Base-by-base conservation (phyloP, 345 rosid genomes). In the Hypericum perforatum region DNA sequence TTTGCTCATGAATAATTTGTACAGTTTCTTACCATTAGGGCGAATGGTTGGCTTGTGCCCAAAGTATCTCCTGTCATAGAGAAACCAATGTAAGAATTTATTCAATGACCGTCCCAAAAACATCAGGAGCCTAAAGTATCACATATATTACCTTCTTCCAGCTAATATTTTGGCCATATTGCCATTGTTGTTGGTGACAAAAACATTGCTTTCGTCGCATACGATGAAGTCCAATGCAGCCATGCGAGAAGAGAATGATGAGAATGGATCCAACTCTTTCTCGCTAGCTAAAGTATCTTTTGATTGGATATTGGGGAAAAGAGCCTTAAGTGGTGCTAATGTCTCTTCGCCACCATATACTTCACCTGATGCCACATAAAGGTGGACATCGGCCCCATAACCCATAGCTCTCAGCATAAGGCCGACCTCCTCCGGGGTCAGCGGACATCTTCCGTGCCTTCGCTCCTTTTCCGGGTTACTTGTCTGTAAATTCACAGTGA, bases 111-210 rank as follows among this genome's bases (percentile, higher is more conserved):
- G 49, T 37, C 14, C 14, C 11, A 49, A 2, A 43, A 3, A 5
- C 13, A 10, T 22, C 32, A 22, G 32, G 32, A 22, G 32, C 32
- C 4, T 22, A 22, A 22, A 22, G 32, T 22, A 22, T 22, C 32
- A 42, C 10, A 45, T 7, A 37, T 37, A 42, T 3, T 75, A 82
- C 97, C 97, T 79, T 72, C 95, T 66, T 63, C 98, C 98, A 56
- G 98, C 95, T 70, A 91, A 72, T 36, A 91, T 91, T 66, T 77
- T 75, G 45, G 90, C 98, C 98, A 87, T 91, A 84, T 91, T 91
- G 13, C 96, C 98, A 39, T 91, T 91, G 71, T 91, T 91, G 82
- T 91, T 91, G 63, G 95, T 75, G 69, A 83, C 86, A 62, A 85
- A 91, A 50, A 86, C 96, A 57, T 85, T 83, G 59, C 96, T 91